Conservation (phyloP, 306 rosid species). For the Inga laurina region DNA sequence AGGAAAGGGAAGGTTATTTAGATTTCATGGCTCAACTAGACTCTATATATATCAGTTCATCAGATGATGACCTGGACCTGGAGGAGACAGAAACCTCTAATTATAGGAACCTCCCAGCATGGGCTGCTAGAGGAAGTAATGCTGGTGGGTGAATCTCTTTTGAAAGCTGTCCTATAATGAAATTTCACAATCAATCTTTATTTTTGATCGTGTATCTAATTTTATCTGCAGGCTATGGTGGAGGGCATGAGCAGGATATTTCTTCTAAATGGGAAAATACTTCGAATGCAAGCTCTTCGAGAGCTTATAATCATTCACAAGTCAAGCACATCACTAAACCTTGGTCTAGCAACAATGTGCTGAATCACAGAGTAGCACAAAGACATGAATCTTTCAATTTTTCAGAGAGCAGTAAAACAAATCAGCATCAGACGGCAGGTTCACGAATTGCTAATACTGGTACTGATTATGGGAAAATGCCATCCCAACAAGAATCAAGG, state of each 20-base stretch:
- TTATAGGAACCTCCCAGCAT: conserved; percentile 60
- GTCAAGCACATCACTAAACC: conserved; percentile 33
- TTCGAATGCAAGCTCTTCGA: conserved; percentile 47
- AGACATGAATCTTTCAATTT: conserved; percentile 36
- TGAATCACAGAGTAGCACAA: conserved; percentile 35
- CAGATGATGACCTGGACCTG: conserved; percentile 78
- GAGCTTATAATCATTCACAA: conserved; percentile 40
- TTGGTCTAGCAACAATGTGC: conserved; percentile 45
- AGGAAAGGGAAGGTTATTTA: conserved; percentile 33
- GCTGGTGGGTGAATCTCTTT: conserved; percentile 50
- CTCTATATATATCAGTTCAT: conserved; percentile 71
- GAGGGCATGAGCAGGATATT: conserved; percentile 37
- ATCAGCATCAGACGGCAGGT: conserved; percentile 45
- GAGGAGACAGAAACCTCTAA: conserved; percentile 54
- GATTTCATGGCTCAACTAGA: conserved; percentile 47
- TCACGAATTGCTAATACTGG: conserved; percentile 47
- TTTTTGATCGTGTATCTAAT: conserved; percentile 13
- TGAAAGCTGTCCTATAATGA: conserved; percentile 21
- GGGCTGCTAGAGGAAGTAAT: conserved; percentile 50
- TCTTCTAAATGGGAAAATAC: conserved; percentile 52
- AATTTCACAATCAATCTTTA: conserved; percentile 11
- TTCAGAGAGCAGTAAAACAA: conserved; percentile 47
- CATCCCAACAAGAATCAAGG: conserved; percentile 68
- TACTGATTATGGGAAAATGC: conserved; percentile 54
- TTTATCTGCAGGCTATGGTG: conserved; percentile 53